Evolutionary conservation across 2,329 filamentous ascomycete species (phyloP).

Genomic region (Arachnopeziza araneosa): DNA sequence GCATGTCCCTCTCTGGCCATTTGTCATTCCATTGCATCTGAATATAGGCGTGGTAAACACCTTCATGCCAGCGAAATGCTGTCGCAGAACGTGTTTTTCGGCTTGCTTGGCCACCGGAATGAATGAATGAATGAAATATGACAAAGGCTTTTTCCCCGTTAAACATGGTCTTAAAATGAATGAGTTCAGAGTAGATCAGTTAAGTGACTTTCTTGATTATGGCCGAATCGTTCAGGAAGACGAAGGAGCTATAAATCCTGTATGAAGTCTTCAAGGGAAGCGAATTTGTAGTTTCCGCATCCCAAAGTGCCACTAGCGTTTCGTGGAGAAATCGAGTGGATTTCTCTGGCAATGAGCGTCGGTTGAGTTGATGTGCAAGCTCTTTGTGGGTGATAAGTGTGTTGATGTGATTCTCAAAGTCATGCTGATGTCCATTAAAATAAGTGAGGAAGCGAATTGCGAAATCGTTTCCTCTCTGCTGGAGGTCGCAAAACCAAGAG

Average conservation of each 20-base stretch:
- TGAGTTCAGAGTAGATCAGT: neutral
- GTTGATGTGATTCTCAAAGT: neutral
- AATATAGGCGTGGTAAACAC: conserved; percentile 1
- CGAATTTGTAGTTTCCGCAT: neutral
- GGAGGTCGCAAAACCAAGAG: neutral
- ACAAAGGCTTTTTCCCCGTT: neutral
- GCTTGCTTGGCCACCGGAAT: neutral
- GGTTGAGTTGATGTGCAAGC: neutral
- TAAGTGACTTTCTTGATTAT: neutral
- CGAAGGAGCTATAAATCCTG: neutral
- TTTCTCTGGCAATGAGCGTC: neutral
- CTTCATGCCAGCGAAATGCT: conserved; percentile 1
- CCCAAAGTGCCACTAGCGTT: neutral
- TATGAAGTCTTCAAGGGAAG: neutral
- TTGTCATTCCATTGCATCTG: neutral
- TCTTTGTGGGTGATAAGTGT: neutral
- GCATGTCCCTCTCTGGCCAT: neutral
- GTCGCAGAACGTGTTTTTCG: neutral
- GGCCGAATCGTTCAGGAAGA: neutral
- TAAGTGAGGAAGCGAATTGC: conserved; percentile 1
- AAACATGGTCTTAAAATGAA: neutral
- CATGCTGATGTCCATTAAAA: neutral
- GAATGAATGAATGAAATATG: conserved; percentile 3
- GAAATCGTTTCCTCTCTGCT: neutral
- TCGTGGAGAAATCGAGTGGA: neutral